Conservation (phyloP, 23 red algal species). For the Agarophyton chilense region DNA sequence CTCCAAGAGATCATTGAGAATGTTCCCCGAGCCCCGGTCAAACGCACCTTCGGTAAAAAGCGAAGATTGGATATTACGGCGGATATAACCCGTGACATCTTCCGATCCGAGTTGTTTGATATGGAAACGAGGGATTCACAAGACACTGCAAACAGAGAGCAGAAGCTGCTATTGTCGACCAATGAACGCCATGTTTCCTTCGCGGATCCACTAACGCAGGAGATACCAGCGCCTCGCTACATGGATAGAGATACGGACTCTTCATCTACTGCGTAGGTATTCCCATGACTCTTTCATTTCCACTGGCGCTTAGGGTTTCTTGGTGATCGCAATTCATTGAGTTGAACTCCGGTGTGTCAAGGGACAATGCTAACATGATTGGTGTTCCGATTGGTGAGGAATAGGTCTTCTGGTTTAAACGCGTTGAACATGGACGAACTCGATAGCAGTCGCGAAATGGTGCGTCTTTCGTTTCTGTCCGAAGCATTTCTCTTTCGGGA, state of each 20-base stretch:
- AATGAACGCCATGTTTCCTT: neutral
- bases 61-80: neutral
- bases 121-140: neutral
- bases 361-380: neutral
- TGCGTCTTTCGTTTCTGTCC: neutral
- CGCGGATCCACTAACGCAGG: neutral
- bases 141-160: neutral
- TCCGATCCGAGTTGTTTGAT: neutral
- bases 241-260: neutral
- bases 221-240: conserved; percentile 3
- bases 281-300: neutral
- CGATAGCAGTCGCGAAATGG: neutral
- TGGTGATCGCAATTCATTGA: neutral
- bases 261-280: neutral
- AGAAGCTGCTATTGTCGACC: neutral
- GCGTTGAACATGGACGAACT: neutral
- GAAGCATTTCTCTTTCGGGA: neutral
- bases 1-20: neutral
- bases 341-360: neutral
- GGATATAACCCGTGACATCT: conserved; percentile 6
- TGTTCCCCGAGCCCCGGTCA: conserved; percentile 2
- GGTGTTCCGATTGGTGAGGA: neutral
- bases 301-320: no score
- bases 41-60: neutral
- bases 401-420: neutral